Evolutionary conservation across 495 filamentous ascomycete genomes (phyloP).

Genomic region (Talaromyces trachyspermus): DNA sequence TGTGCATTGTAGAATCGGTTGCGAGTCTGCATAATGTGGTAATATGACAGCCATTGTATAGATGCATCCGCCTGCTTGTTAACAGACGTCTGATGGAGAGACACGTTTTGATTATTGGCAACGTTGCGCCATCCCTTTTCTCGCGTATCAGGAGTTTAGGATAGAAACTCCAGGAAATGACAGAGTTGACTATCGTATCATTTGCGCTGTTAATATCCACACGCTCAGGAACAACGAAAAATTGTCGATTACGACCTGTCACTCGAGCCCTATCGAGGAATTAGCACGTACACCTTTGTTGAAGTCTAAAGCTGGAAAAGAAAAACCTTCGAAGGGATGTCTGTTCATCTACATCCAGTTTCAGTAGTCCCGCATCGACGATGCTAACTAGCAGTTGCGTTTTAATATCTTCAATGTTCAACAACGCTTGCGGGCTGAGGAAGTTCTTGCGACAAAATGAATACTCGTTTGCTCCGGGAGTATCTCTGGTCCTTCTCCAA

Average conservation of each 20-base stretch:
- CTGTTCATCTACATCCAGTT: slow-evolving; percentile 61
- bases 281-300: slow-evolving; percentile 17
- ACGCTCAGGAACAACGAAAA: slow-evolving; percentile 69
- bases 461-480: slow-evolving; percentile 58
- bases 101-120: slow-evolving; percentile 81
- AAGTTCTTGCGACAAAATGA: slow-evolving; percentile 91
- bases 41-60: slow-evolving; percentile 81
- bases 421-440: slow-evolving; percentile 71
- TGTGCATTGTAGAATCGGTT: slow-evolving; percentile 82
- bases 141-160: slow-evolving; percentile 83
- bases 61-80: slow-evolving; percentile 60
- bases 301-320: slow-evolving; percentile 15
- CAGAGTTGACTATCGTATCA: slow-evolving; percentile 65
- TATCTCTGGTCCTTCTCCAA: slow-evolving; percentile 74
- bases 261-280: slow-evolving; percentile 33
- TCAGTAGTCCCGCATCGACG: slow-evolving; percentile 73
- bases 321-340: slow-evolving; percentile 50
- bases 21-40: slow-evolving; percentile 86
- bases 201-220: slow-evolving; percentile 70
- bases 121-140: slow-evolving; percentile 88
- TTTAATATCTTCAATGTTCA: slow-evolving; percentile 90
- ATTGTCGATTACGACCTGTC: slow-evolving; percentile 56
- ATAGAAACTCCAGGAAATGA: slow-evolving; percentile 89
- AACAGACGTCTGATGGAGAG: slow-evolving; percentile 75
- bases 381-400: slow-evolving; percentile 77